Evolutionary conservation across 2,329 filamentous ascomycete genomes (phyloP).

Genomic region (Trichoderma sp.): DNA sequence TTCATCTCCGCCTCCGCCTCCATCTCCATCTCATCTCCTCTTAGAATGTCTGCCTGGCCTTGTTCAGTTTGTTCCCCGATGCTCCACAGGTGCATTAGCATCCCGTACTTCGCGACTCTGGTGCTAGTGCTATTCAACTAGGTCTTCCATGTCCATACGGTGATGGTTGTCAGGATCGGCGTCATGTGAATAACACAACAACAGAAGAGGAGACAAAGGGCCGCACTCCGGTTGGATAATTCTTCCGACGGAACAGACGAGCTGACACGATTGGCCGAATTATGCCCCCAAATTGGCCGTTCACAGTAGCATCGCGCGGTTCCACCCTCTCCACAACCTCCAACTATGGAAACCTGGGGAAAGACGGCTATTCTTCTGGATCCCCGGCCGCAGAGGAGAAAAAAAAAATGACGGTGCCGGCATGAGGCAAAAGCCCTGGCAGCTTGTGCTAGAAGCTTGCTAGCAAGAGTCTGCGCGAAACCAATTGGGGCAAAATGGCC

Average conservation of each 20-base stretch:
- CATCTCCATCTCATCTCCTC: not conserved
- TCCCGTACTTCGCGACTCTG: not conserved
- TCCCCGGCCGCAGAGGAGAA: not conserved
- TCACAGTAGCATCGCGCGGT: not conserved
- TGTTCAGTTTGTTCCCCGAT: not conserved
- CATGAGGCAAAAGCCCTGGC: conserved; percentile 3
- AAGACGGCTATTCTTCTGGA: not conserved
- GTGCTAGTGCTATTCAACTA: not conserved
- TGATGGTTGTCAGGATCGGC: not conserved
- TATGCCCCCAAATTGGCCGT: not conserved
- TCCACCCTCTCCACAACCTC: not conserved
- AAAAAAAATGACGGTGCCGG: not conserved
- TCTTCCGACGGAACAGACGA: conserved; percentile 6
- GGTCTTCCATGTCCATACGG: not conserved
- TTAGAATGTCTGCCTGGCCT: not conserved
- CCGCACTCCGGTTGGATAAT: conserved; percentile 1
- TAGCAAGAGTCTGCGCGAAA: not conserved
- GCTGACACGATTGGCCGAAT: not conserved
- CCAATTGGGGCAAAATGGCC: not conserved
- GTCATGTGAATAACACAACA: not conserved
- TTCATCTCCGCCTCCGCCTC: not conserved
- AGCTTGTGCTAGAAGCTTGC: not conserved
- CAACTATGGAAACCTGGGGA: conserved; percentile 11
- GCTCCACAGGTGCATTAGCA: not conserved
- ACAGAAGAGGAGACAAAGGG: not conserved